Percentiles rank a stretch among this genome's conserved stretches.
phyloP scores from a whole-genome alignment of 129 eudicot species.

The Centella asiatica region DNA sequence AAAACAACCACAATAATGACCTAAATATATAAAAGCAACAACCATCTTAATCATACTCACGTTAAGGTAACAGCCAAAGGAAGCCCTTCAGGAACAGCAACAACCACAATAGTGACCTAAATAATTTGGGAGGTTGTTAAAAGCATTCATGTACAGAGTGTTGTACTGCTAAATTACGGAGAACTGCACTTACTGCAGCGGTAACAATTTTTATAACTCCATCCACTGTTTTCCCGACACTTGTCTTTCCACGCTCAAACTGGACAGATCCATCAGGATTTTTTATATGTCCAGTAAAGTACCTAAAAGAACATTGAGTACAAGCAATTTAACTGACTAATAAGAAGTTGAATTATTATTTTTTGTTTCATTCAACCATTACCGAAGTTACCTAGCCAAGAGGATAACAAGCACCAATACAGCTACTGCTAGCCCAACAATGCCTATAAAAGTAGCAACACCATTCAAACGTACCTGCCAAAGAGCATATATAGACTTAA shows the following conservation, averaged over 20 bases:
- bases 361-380: neutral
- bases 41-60: slow-evolving; percentile 33
- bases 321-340: slow-evolving; percentile 1
- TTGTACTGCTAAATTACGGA: neutral
- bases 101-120: slow-evolving; percentile 93
- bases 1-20: no score
- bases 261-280: slow-evolving; percentile 65
- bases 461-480: slow-evolving; percentile 88
- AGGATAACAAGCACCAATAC: slow-evolving; percentile 58
- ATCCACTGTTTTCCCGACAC: slow-evolving; percentile 42
- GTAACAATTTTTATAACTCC: slow-evolving; percentile 62
- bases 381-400: slow-evolving; percentile 46
- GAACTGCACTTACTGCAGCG: slow-evolving; percentile 52
- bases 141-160: neutral
- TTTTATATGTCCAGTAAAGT: slow-evolving; percentile 63
- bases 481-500: slow-evolving; percentile 8
- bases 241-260: slow-evolving; percentile 59
- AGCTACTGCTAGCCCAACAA: slow-evolving; percentile 88
- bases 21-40: slow-evolving; percentile 6
- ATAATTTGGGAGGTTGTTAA: slow-evolving; percentile 15
- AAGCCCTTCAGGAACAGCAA: slow-evolving; percentile 98
- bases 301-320: slow-evolving; percentile 28
- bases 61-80: slow-evolving; percentile 95
- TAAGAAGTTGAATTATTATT: neutral
- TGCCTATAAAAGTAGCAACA: slow-evolving; percentile 86